Percentiles rank a stretch among this genome's conserved stretches.
Evolutionary conservation across 2,329 filamentous ascomycete species (phyloP).

Genomic region (Metarhizium rileyi): DNA sequence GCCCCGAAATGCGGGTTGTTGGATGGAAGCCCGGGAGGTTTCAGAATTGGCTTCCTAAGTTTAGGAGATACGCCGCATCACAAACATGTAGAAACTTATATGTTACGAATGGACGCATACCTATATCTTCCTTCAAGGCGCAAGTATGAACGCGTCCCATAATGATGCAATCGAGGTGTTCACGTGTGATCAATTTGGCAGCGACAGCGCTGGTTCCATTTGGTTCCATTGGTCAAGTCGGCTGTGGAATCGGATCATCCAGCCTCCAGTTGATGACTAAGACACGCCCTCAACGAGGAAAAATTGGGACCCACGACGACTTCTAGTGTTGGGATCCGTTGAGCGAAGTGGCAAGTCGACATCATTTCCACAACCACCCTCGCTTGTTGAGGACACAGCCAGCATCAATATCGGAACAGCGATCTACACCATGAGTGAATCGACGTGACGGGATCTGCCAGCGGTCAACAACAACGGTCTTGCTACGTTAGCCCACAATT

Average conservation of each 20-base stretch:
- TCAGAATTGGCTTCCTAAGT: no score
- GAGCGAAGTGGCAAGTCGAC: slow-evolving; percentile 2
- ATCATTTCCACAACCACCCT: neutral
- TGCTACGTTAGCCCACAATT: neutral
- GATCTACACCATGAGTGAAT: slow-evolving; percentile 11
- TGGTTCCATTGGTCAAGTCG: slow-evolving; percentile 6
- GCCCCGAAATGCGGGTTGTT: no score
- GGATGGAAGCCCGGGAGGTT: no score
- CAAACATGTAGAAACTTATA: no score
- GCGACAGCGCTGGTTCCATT: neutral
- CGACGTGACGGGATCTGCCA: slow-evolving; percentile 7
- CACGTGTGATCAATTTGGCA: neutral
- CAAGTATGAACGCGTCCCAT: no score
- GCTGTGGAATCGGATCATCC: slow-evolving; percentile 6
- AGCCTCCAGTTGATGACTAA: slow-evolving; percentile 8
- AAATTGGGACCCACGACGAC: slow-evolving; percentile 5
- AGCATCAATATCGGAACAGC: neutral
- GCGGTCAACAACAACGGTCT: neutral
- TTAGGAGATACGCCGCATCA: no score
- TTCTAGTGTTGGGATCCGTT: slow-evolving; percentile 1
- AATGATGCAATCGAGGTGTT: no score
- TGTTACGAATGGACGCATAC: no score
- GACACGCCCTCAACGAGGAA: neutral
- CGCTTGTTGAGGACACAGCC: neutral
- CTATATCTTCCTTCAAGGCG: no score